A percentile compares a stretch with the other conserved stretches of the same genome.
These are phyloP conservation scores for Fraxinus nigra DNA, from an alignment of 305 asterid genomes.

Conservation along the genomic window DNA sequence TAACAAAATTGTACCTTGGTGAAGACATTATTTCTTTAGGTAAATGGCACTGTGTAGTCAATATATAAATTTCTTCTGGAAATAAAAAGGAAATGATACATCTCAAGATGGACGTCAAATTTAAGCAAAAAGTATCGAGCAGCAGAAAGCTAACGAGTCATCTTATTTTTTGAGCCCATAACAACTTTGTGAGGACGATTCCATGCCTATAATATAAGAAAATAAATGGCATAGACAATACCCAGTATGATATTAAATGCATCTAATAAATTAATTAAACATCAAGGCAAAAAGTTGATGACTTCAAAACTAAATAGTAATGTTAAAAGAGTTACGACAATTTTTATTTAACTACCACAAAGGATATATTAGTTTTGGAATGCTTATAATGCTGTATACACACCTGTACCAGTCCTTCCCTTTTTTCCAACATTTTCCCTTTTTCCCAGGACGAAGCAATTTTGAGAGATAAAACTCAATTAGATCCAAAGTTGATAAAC, in stretches of 20 bases:
- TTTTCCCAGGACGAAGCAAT: constrained; percentile 72
- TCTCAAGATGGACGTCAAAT: not conserved
- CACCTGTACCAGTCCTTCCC: constrained; percentile 99
- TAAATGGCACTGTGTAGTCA: not conserved
- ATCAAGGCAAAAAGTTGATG: not conserved
- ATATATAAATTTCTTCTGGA: not conserved
- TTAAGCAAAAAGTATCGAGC: not conserved
- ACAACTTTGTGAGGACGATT: not conserved
- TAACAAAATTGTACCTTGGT: not conserved
- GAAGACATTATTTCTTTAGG: not conserved
- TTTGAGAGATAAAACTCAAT: constrained; percentile 82
- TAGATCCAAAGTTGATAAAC: constrained; percentile 80
- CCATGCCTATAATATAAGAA: not conserved
- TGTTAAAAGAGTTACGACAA: not conserved
- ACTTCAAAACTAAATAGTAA: constrained; percentile 6
- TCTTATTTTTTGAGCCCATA: not conserved
- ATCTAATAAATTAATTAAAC: not conserved
- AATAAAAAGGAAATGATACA: not conserved
- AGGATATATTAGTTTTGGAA: constrained; percentile 16
- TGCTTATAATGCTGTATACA: constrained; percentile 26
- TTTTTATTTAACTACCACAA: not conserved
- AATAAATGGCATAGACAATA: not conserved
- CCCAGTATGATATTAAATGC: not conserved
- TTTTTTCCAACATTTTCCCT: constrained; percentile 75
- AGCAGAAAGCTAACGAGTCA: not conserved